Conservation (phyloP, 2,329 filamentous ascomycete genomes). For the Penicillium palitans region DNA sequence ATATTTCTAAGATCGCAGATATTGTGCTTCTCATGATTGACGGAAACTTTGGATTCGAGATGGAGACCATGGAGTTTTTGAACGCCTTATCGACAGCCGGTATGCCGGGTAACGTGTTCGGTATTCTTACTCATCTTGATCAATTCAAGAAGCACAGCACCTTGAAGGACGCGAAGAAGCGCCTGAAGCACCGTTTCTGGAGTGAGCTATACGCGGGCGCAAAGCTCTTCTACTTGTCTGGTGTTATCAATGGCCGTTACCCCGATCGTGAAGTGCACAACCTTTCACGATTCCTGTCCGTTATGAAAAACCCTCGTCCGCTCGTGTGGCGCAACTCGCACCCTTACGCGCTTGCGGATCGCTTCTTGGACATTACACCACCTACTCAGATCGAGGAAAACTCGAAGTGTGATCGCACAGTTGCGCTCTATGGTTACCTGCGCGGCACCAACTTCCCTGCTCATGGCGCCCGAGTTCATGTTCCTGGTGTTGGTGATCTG, state of each 20-base stretch:
- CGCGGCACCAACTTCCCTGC: constrained; percentile 92
- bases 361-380: constrained; percentile 91
- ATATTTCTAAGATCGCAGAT: constrained; percentile 94
- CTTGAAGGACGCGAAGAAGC: constrained; percentile 90
- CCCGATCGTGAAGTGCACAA: constrained; percentile 97
- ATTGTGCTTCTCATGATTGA: constrained; percentile 98
- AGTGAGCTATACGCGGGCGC: constrained; percentile 95
- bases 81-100: constrained; percentile 90
- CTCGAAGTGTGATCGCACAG: constrained; percentile 82
- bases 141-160: constrained; percentile 92
- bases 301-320: constrained; percentile 99
- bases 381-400: constrained; percentile 88
- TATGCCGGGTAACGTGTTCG: constrained; percentile 98
- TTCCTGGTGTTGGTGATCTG: constrained; percentile 89
- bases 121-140: constrained; percentile 93
- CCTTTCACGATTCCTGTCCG: constrained; percentile 86
- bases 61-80: constrained; percentile 99
- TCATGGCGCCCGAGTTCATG: constrained; percentile 80
- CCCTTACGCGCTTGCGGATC: constrained; percentile 89
- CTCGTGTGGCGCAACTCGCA: constrained; percentile 95
- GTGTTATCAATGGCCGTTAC: constrained; percentile 94
- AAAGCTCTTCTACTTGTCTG: constrained; percentile 94
- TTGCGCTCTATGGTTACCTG: constrained; percentile 90
- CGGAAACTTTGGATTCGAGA: constrained; percentile 97
- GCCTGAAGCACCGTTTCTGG: constrained; percentile 94